Evolutionary conservation across 1,284 basidiomycete species (phyloP).

Genomic region (Puccinia polysora): DNA sequence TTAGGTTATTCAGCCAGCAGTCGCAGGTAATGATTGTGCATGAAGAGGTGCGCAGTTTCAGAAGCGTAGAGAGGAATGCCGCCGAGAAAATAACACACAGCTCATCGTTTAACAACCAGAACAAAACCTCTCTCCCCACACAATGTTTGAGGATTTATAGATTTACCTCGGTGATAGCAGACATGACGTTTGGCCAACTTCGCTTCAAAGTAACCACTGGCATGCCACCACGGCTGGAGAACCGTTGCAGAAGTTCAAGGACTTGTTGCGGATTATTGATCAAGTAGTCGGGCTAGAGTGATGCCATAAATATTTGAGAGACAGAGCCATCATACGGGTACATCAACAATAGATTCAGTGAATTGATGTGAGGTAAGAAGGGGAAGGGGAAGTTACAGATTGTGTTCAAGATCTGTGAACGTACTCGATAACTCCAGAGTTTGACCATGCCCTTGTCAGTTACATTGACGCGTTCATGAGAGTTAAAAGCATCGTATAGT

Average conservation of each 20-base stretch:
- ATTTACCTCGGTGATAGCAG: conserved; percentile 28
- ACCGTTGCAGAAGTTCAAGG: conserved; percentile 16
- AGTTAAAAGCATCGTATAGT: conserved; percentile 36
- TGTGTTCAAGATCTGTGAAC: background rate
- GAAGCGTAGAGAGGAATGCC: background rate
- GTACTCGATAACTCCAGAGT: conserved; percentile 36
- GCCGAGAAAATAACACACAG: background rate
- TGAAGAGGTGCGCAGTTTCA: background rate
- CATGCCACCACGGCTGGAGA: conserved; percentile 34
- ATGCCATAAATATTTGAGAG: background rate
- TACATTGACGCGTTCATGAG: conserved; percentile 40
- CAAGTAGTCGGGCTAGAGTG: conserved; percentile 30
- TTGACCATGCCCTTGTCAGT: conserved; percentile 31
- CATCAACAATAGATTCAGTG: background rate
- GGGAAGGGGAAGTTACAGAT: too few relatives aligned
- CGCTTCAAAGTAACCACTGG: conserved; percentile 30
- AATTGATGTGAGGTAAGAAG: too few relatives aligned
- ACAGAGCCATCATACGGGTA: background rate
- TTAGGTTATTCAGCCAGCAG: too few relatives aligned
- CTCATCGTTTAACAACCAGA: too few relatives aligned
- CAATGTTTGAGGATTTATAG: background rate
- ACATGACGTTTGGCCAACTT: conserved; percentile 36
- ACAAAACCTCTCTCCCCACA: too few relatives aligned
- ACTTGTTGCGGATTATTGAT: conserved; percentile 38
- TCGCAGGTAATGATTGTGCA: background rate